Percentiles rank a stretch among this genome's conserved stretches.
Evolutionary conservation across 192 early-diverging fungal species (phyloP).

Genomic region (Diversispora epigaea): DNA sequence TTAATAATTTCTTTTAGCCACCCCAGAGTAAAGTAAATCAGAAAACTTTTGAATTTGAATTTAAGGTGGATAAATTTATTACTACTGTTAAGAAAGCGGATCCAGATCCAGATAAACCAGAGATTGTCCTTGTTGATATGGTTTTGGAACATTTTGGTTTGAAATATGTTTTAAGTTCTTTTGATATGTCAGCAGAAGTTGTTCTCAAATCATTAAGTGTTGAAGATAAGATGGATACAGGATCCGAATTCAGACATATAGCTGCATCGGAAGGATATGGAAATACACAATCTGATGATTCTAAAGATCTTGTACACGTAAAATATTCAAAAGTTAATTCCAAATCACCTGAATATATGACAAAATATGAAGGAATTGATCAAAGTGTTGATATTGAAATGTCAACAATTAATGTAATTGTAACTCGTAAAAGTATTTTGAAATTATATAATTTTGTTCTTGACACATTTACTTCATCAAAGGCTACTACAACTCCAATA

Average conservation of each 20-base stretch:
- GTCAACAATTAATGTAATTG: constrained; percentile 76
- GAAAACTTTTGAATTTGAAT: constrained; percentile 56
- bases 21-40: constrained; percentile 37
- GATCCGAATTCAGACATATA: constrained; percentile 59
- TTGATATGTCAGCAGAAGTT: constrained; percentile 73
- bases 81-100: constrained; percentile 62
- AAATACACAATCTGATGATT: constrained; percentile 43
- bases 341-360: constrained; percentile 68
- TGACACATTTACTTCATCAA: constrained; percentile 59
- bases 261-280: constrained; percentile 51
- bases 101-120: constrained; percentile 41
- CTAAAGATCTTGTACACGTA: constrained; percentile 68
- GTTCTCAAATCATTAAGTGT: constrained; percentile 77
- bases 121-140: constrained; percentile 63
- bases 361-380: constrained; percentile 74
- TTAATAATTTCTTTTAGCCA: constrained; percentile 15
- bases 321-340: constrained; percentile 72
- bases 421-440: constrained; percentile 82
- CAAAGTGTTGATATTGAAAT: constrained; percentile 79
- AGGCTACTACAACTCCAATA: constrained; percentile 28
- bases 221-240: constrained; percentile 62
- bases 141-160: constrained; percentile 71
- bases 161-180: constrained; percentile 66
- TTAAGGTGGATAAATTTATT: constrained; percentile 69
- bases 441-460: constrained; percentile 83